A percentile compares a stretch with the other conserved stretches of the same genome.
Evolutionary conservation across 306 rosid species (phyloP).

Genomic region (Arachis hypogaea): DNA sequence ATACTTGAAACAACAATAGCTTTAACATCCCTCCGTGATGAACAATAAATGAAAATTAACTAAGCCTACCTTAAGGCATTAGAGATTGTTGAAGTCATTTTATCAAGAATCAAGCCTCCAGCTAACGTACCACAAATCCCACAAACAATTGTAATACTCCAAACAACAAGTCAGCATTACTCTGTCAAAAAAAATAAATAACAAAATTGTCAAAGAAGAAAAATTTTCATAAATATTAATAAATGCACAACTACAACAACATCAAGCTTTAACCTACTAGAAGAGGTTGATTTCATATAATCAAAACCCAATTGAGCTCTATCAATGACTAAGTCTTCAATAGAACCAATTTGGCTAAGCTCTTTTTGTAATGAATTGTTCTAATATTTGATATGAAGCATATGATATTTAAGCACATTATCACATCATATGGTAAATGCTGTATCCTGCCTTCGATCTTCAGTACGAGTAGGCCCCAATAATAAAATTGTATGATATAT

Average conservation of each 20-base stretch:
- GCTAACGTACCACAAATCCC: slow-evolving; percentile 83
- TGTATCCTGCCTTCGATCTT: slow-evolving; percentile 97
- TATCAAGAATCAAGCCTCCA: slow-evolving; percentile 90
- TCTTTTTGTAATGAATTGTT: neutral
- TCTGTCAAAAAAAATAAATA: slow-evolving; percentile 51
- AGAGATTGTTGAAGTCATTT: slow-evolving; percentile 69
- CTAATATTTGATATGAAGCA: slow-evolving; percentile 18
- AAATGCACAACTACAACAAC: neutral
- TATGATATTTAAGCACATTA: slow-evolving; percentile 27
- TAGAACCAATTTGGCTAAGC: slow-evolving; percentile 7
- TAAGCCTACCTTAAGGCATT: slow-evolving; percentile 82
- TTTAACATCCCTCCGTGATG: too few species aligned
- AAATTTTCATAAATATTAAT: slow-evolving; percentile 27
- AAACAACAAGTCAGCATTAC: slow-evolving; percentile 77
- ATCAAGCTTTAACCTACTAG: slow-evolving; percentile 24
- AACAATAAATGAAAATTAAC: slow-evolving; percentile 25
- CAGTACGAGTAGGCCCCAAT: slow-evolving; percentile 95
- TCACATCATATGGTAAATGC: slow-evolving; percentile 82
- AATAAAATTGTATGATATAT: slow-evolving; percentile 80
- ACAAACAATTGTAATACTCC: slow-evolving; percentile 83
- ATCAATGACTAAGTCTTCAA: slow-evolving; percentile 28
- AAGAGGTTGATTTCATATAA: slow-evolving; percentile 5
- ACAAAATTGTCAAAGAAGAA: slow-evolving; percentile 21
- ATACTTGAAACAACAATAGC: too few species aligned
- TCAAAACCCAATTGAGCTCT: slow-evolving; percentile 17